Percentiles rank a stretch among this genome's conserved stretches.
phyloP scores from a whole-genome alignment of 257 asterid species.

The Verbena officinalis region DNA sequence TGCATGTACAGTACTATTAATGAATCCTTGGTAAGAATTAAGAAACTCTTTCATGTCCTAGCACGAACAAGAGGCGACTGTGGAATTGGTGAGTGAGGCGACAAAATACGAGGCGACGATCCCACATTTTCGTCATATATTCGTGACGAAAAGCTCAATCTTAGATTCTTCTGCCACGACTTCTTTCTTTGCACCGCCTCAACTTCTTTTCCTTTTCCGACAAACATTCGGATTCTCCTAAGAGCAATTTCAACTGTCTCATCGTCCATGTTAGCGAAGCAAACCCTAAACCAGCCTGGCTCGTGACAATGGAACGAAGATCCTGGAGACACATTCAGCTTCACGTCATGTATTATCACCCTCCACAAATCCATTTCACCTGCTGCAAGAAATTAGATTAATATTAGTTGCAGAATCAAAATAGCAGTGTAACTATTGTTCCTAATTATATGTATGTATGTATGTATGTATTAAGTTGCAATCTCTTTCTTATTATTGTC shows the following conservation, averaged over 20 bases:
- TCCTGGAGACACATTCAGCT: slow-evolving; percentile 82
- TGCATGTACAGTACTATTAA: neutral
- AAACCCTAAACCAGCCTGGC: slow-evolving; percentile 89
- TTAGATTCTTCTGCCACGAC: slow-evolving; percentile 43
- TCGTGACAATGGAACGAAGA: slow-evolving; percentile 69
- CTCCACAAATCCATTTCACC: slow-evolving; percentile 69
- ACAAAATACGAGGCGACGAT: slow-evolving; percentile 40
- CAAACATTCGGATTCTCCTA: slow-evolving; percentile 50
- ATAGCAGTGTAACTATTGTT: no score
- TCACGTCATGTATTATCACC: slow-evolving; percentile 52
- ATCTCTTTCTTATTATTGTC: no score
- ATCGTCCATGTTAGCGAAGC: slow-evolving; percentile 82
- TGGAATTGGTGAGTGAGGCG: slow-evolving; percentile 59
- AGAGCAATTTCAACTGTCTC: slow-evolving; percentile 56
- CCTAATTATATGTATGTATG: no score
- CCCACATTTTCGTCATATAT: slow-evolving; percentile 35
- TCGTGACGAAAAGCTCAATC: slow-evolving; percentile 42
- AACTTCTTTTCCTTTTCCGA: slow-evolving; percentile 13
- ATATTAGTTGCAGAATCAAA: no score
- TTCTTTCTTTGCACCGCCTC: slow-evolving; percentile 10
- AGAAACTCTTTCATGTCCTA: slow-evolving; percentile 15
- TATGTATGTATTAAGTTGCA: no score
- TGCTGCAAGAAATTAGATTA: no score
- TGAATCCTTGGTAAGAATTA: neutral
- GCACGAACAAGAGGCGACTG: slow-evolving; percentile 49